Base-by-base conservation (phyloP, 148 eudicot species). In the Rhododendron griersonianum region DNA sequence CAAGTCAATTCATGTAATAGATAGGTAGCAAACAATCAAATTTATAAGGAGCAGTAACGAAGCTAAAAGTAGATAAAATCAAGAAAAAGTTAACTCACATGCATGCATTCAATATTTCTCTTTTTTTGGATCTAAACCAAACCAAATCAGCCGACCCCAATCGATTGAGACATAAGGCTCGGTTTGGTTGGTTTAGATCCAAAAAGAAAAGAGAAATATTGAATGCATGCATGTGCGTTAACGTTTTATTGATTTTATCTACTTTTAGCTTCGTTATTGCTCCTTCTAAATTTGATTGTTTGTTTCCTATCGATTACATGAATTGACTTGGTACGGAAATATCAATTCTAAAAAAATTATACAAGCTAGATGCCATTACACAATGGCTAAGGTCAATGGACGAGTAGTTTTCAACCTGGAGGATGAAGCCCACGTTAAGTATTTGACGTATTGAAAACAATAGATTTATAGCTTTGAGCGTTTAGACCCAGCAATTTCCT, bases 321-420 rank as follows among this genome's bases (percentile, higher is more conserved):
- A 13, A 69, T 69, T 28, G 11, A 30, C 5, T 75, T 75, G 33
- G 45, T 39, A 11, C 81, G 88, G 87, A 25, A 67, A 84, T 21
- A 88, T 85, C 3, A 90, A 84, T 21, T 78, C 78, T 3, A 89
- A 87, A 7, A 87, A 89, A 53, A 1, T 87, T 33, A 35, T 35
- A 35, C 37, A 35, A 35, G 37, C 37, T 35, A 35, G 37, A 35
- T 35, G 37, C 37, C 37, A 35, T 35, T 35, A 35, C 37, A 35
- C 37, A 35, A 35, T 33, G 35, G 35, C 35, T 1, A 1, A 33
- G 35, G 35, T 33, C 35, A 33, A 33, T 35, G 37, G 37, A 35
- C 37, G 2, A 35, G 37, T 35, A 35, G 37, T 35, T 35, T 35
- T 35, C 37, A 35, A 35, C 37, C 37, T 35, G 0, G 37, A 2